Evolutionary conservation across 257 asterid genomes (phyloP).

Genomic region (Nicotiana attenuata): DNA sequence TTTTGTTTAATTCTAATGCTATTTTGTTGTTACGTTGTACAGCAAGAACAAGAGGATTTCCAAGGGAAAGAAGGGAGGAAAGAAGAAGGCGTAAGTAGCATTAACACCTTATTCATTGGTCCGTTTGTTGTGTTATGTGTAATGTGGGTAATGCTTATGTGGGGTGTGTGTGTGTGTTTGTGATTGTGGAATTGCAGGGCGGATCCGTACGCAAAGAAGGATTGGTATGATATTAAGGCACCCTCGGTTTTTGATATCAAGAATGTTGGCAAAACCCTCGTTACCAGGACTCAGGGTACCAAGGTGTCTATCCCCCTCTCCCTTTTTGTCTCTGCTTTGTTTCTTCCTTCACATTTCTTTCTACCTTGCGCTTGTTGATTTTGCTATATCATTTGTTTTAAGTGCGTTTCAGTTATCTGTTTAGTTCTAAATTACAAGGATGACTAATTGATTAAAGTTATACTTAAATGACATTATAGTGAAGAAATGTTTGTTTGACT

Average conservation of each 20-base stretch:
- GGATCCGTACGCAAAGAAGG: background rate
- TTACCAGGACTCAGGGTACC: constrained; percentile 2
- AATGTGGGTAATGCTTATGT: background rate
- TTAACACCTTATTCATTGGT: too few species aligned
- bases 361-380: background rate
- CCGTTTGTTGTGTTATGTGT: background rate
- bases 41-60: constrained; percentile 7
- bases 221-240: constrained; percentile 6
- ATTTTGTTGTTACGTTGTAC: background rate
- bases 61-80: constrained; percentile 7
- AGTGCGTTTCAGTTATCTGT: background rate
- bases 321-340: background rate
- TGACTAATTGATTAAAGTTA: background rate
- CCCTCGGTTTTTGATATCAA: constrained; percentile 4
- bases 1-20: background rate
- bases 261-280: constrained; percentile 3
- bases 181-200: constrained; percentile 3
- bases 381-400: background rate
- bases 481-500: background rate
- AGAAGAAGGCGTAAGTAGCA: constrained; percentile 15
- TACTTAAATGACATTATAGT: background rate
- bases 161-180: background rate
- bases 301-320: background rate
- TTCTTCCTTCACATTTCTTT: background rate
- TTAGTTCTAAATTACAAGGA: background rate